Percentiles rank a stretch among this genome's conserved stretches.
Conservation (phyloP, 108 stramenopile genomes). For the Hondaea fermentalgiana region DNA sequence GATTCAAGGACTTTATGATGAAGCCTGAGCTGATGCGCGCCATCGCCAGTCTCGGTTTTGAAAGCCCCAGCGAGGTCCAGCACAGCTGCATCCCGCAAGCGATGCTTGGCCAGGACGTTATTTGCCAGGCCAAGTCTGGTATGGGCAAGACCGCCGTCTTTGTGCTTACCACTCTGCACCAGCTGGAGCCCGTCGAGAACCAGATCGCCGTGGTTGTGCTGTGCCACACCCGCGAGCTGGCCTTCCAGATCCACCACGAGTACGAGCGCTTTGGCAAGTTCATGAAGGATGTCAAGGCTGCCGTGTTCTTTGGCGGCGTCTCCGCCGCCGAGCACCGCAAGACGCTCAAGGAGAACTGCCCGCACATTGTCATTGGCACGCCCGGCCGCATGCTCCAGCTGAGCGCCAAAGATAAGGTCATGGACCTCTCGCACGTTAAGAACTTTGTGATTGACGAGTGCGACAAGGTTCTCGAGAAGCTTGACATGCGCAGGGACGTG, state of each 20-base stretch:
- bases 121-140: constrained; percentile 98
- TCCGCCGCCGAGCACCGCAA: constrained; percentile 27
- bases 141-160: constrained; percentile 99
- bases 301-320: constrained; percentile 96
- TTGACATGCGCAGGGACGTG: constrained; percentile 94
- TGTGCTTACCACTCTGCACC: constrained; percentile 93
- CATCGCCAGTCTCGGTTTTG: constrained; percentile 97
- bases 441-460: constrained; percentile 99
- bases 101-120: constrained; percentile 94
- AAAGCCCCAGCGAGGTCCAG: constrained; percentile 89
- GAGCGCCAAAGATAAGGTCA: constrained; percentile 68
- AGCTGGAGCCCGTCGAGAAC: constrained; percentile 62
- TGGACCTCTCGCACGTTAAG: constrained; percentile 87
- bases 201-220: constrained; percentile 83
- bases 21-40: constrained; percentile 97
- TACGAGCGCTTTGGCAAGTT: constrained; percentile 99
- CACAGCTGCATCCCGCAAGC: constrained; percentile 99
- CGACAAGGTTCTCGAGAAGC: constrained; percentile 88
- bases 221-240: constrained; percentile 98
- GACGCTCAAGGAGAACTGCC: constrained; percentile 17
- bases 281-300: constrained; percentile 88
- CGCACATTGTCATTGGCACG: constrained; percentile 94
- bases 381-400: constrained; percentile 90
- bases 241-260: constrained; percentile 98
- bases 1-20: constrained; percentile 95